Evolutionary conservation across 768 basidiomycete genomes (phyloP).

Genomic region (Cystoderma amianthinum): DNA sequence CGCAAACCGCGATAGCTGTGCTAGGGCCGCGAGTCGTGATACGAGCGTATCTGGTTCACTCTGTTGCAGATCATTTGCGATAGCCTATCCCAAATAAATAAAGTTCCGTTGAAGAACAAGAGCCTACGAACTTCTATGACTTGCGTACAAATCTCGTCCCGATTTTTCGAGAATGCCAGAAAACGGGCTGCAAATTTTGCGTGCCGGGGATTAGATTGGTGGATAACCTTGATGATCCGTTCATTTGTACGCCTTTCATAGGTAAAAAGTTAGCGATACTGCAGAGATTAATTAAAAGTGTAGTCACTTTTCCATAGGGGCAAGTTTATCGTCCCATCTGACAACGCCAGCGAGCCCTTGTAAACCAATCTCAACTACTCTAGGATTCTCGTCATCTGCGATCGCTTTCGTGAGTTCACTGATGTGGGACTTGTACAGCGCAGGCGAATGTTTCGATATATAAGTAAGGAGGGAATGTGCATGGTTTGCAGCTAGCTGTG

Average conservation of each 20-base stretch:
- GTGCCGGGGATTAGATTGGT: slow-evolving; percentile 53
- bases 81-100: slow-evolving; percentile 34
- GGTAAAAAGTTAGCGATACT: neutral
- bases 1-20: slow-evolving; percentile 62
- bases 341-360: slow-evolving; percentile 71
- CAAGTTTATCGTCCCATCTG: slow-evolving; percentile 48
- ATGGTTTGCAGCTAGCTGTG: slow-evolving; percentile 30
- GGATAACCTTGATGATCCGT: slow-evolving; percentile 49
- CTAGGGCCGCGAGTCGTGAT: slow-evolving; percentile 64
- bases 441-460: slow-evolving; percentile 71
- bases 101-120: neutral
- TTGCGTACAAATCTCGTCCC: slow-evolving; percentile 39
- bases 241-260: slow-evolving; percentile 57
- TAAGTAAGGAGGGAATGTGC: slow-evolving; percentile 48
- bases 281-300: neutral
- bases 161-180: slow-evolving; percentile 51
- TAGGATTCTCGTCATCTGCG: slow-evolving; percentile 51
- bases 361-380: slow-evolving; percentile 58
- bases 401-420: slow-evolving; percentile 72
- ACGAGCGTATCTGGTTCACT: slow-evolving; percentile 46
- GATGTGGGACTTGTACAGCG: slow-evolving; percentile 66
- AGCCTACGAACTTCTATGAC: slow-evolving; percentile 54
- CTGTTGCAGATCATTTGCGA: slow-evolving; percentile 44
- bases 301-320: slow-evolving; percentile 60
- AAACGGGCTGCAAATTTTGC: slow-evolving; percentile 86